A percentile compares a stretch with the other conserved stretches of the same genome.
Conservation (phyloP, 345 rosid species). For the Salix caprea region DNA sequence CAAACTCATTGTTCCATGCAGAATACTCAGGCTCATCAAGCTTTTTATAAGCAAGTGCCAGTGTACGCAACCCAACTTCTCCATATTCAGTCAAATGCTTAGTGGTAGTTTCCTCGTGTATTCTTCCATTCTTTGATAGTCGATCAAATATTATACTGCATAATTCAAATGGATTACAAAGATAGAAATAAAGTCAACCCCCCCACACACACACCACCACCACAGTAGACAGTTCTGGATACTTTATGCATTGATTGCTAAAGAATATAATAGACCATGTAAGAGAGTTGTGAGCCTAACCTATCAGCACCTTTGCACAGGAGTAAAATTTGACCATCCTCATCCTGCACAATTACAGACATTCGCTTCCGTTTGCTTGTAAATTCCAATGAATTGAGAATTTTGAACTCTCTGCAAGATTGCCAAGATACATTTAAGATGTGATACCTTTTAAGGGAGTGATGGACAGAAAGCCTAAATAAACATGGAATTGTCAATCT, state of each 20-base stretch:
- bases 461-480: conserved; percentile 5
- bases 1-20: conserved; percentile 77
- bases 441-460: conserved; percentile 5
- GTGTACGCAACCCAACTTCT: conserved; percentile 86
- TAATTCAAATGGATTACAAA: conserved; percentile 11
- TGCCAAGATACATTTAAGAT: conserved; percentile 14
- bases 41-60: conserved; percentile 73
- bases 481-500: conserved; percentile 8
- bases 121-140: conserved; percentile 72
- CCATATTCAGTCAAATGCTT: conserved; percentile 90
- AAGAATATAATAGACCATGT: not conserved
- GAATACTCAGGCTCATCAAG: conserved; percentile 69
- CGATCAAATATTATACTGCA: conserved; percentile 88
- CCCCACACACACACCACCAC: too few relatives aligned
- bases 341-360: conserved; percentile 80
- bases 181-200: not conserved
- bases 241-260: not conserved
- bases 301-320: conserved; percentile 99
- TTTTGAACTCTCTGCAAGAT: conserved; percentile 78
- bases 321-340: conserved; percentile 75
- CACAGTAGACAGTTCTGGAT: not conserved
- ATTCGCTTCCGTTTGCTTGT: conserved; percentile 97
- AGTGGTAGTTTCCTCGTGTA: conserved; percentile 53
- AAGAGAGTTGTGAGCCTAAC: conserved; percentile 38
- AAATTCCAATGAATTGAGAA: conserved; percentile 84